Conservation (phyloP, 2,329 filamentous ascomycete species). For the Colletotrichum sp. region DNA sequence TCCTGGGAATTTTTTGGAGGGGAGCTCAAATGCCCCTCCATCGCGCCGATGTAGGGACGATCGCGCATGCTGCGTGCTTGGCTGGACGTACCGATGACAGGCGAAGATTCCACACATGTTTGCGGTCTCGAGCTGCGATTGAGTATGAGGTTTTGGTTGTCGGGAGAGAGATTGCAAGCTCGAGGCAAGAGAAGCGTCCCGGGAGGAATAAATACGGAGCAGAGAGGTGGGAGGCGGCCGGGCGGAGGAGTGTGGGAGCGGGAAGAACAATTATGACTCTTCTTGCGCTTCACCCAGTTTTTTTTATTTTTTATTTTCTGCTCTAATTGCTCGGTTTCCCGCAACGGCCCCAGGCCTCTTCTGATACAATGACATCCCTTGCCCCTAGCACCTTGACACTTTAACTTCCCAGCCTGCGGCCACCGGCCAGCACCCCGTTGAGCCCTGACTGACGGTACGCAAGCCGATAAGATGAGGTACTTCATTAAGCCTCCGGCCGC, state of each 20-base stretch:
- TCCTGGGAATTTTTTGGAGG: conserved; percentile 26
- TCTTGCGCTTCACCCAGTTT: conserved; percentile 20
- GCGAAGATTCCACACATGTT: conserved; percentile 98
- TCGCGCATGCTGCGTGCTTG: neutral
- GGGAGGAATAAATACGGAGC: conserved; percentile 18
- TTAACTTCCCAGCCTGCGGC: neutral
- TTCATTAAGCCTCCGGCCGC: neutral
- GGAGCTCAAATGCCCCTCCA: conserved; percentile 42
- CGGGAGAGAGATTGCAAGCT: neutral
- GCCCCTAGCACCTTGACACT: neutral
- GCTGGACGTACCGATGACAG: conserved; percentile 77
- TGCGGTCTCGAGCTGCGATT: conserved; percentile 34
- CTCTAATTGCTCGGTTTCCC: neutral
- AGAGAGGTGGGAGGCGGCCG: conserved; percentile 2
- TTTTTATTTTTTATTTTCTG: neutral
- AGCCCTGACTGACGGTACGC: conserved; percentile 9
- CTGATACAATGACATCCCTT: conserved; percentile 18
- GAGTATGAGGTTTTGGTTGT: neutral
- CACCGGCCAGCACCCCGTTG: neutral
- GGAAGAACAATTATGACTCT: conserved; percentile 19
- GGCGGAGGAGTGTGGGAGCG: conserved; percentile 3
- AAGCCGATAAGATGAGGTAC: conserved; percentile 1
- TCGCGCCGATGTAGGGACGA: conserved; percentile 21
- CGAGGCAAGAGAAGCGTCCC: conserved; percentile 3
- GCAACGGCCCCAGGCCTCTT: conserved; percentile 4